Evolutionary conservation across 2,329 filamentous ascomycete species (phyloP), one percentile per base, ranked within the genome.

Genomic region (Claviceps cyperi): DNA sequence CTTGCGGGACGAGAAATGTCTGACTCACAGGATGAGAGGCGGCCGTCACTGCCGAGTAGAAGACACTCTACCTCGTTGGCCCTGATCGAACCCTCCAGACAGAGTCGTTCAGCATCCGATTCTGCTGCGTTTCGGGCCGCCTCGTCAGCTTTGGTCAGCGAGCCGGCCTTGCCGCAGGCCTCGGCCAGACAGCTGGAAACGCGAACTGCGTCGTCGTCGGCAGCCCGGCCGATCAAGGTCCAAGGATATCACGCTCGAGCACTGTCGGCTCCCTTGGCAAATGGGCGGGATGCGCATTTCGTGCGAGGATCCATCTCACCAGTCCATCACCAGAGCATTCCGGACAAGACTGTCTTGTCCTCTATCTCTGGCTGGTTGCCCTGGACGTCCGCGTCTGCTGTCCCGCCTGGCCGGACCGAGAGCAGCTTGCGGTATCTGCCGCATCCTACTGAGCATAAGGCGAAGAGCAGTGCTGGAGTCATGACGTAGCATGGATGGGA

Each of bases 141-240:
- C 1, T 62, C 68, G 5, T 63, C 65, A 1, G 68, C 67, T 17
- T 65, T 82, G 11, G 63, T 79, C 6, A 72, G 78, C 55, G 71
- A 76, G 48, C 78, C 74, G 4, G 76, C 77, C n/a, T 60, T 70
- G 17, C 77, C 78, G 1, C 74, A 77, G 55, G 78, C 75, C 1
- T 80, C 76, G 0, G 72, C 63, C 28, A 75, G 66, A 49, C 69
- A 75, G 48, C 63, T 77, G 1, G 68, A 74, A 50, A 72, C 74
- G 15, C 67, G 70, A 52, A 64, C 67, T 8, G 58, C 62, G 6
- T 17, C 35, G 6, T 17, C 35, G 48, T 17, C 35, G 49, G 57
- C 14, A 50, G 54, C 50, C 38, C 49, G 46, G 28, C 24, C 46
- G 14, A 15, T 41, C n/a, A 15, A 47, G 19, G 45, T 24, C 15